Evolutionary conservation across 352 stramenopile species (phyloP).

Genomic region (Phytophthora colocasiae): DNA sequence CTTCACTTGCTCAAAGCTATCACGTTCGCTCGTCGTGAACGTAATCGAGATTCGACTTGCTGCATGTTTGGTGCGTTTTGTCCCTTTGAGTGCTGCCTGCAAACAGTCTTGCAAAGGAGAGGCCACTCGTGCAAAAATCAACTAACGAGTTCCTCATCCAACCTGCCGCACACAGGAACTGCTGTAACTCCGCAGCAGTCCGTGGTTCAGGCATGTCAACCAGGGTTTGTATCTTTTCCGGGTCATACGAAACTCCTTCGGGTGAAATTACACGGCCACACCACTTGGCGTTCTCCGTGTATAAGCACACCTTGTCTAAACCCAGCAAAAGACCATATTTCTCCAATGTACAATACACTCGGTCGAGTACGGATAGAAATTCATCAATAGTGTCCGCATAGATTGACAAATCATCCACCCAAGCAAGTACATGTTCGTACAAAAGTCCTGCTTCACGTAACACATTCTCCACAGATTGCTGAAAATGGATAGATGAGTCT

Average conservation of each 20-base stretch:
- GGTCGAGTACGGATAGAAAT: no score
- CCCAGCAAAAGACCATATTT: no score
- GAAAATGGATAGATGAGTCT: no score
- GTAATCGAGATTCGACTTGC: not conserved
- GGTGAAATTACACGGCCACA: no score
- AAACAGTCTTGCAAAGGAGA: not conserved
- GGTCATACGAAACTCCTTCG: not conserved
- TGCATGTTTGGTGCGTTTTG: not conserved
- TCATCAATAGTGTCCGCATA: no score
- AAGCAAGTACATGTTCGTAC: no score
- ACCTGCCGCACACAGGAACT: not conserved
- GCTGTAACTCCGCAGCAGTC: not conserved
- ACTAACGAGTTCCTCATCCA: not conserved
- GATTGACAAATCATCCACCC: no score
- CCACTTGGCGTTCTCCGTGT: no score
- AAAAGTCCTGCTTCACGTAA: no score
- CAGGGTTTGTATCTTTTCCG: not conserved
- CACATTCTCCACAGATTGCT: no score
- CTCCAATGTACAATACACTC: no score
- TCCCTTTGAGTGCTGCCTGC: not conserved
- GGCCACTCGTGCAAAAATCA: constrained; percentile 1
- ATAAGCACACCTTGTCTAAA: no score
- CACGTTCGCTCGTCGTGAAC: not conserved
- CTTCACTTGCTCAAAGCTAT: not conserved
- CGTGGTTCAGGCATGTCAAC: not conserved